Conservation (phyloP, 345 rosid genomes). For the Alliaria petiolata region DNA sequence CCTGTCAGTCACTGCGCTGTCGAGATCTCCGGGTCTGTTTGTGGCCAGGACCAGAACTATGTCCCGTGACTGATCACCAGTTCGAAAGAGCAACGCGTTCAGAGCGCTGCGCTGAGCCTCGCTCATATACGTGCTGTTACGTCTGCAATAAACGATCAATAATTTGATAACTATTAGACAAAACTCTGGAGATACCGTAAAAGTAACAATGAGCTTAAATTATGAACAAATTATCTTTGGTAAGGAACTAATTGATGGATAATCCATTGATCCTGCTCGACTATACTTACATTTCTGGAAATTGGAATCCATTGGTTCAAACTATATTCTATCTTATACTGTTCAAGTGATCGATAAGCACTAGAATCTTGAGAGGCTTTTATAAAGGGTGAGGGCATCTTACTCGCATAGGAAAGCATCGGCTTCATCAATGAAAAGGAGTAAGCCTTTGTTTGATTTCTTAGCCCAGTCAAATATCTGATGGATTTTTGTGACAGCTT, state of each 20-base stretch:
- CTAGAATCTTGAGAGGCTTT: not conserved
- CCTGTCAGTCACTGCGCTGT: conserved; percentile 83
- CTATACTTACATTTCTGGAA: no score
- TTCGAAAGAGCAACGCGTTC: conserved; percentile 86
- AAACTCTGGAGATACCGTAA: not conserved
- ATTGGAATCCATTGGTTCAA: not conserved
- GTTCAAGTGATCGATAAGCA: no score
- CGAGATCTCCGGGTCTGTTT: conserved; percentile 93
- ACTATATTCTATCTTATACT: not conserved
- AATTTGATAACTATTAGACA: not conserved
- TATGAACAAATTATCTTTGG: not conserved
- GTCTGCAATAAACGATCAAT: conserved; percentile 48
- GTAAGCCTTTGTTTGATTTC: conserved; percentile 76
- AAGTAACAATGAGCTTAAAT: not conserved
- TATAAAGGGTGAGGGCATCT: conserved; percentile 29
- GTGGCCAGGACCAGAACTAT: conserved; percentile 87
- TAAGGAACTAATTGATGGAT: not conserved
- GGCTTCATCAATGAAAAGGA: conserved; percentile 96
- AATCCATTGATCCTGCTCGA: no score
- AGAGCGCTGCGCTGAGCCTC: conserved; percentile 92
- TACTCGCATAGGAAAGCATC: conserved; percentile 99
- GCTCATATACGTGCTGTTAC: conserved; percentile 86
- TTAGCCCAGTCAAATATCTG: conserved; percentile 97
- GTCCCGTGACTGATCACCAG: conserved; percentile 95
- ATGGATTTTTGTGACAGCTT: conserved; percentile 96